Evolutionary conservation across 768 basidiomycete species (phyloP), one percentile per base, ranked within the genome.

Genomic region (Suillus variegatus): DNA sequence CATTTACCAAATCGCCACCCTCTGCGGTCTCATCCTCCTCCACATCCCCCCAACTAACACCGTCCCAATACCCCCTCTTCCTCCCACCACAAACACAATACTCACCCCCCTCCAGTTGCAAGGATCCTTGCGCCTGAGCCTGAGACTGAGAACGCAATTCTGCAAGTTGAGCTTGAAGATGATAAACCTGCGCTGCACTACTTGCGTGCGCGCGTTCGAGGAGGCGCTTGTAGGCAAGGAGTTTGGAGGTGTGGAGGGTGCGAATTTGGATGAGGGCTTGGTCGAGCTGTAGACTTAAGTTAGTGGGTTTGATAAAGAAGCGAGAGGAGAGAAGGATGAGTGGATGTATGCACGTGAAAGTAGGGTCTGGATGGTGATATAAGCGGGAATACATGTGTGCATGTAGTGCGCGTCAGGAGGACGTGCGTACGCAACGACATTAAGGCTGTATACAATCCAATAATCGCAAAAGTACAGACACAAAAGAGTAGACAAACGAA

Each of bases 131-230:
- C 3, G 49, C 22, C 49, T 76, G 68, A 22, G 71, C 68, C 41
- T 78, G 76, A 28, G 75, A 77, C 58, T 83, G 82, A 14, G 79
- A 77, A 51, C 90, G 86, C 38, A 94, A 79, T 35, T 92, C 80
- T 14, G 86, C 82, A 4, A 93, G 80, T 72, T 95, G 92, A 2
- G 92, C 93, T 76, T 94, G 93, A 1, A 95, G 79, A 0, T 94
- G 93, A 71, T 95, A 93, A 2, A 94, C 80, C 71, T 95, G 94
- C 1, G 92, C 89, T 0, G 93, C 91, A 1, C 90, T 83, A 10
- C 88, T 87, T 2, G 89, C 86, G 70, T 95, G 94, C 0, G 92
- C 84, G 47, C 89, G 89, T 69, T 95, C 93, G 14, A 95, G 83
- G 1, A 95, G 82, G 2, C 93, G 85, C 72, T 90, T 94, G 77